These are phyloP conservation scores for Hypoxylon perforatum DNA, from an alignment of 495 filamentous ascomycete species.

Conservation along the genomic window DNA sequence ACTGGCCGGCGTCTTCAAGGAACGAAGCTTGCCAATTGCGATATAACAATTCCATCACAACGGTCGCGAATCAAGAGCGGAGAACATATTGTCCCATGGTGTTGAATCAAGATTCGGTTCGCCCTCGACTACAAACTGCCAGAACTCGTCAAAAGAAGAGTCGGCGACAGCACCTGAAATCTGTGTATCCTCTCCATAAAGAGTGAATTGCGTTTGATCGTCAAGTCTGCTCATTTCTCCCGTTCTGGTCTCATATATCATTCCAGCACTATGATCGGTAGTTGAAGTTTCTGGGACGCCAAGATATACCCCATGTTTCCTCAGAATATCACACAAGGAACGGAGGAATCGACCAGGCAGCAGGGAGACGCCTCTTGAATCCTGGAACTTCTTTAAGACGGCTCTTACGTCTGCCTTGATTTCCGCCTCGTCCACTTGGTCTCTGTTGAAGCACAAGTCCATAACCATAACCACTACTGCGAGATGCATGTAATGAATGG, in stretches of 20 bases:
- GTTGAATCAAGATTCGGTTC: constrained; percentile 36
- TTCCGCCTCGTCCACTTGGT: constrained; percentile 21
- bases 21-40: too few relatives aligned
- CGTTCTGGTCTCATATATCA: not conserved
- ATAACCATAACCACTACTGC: constrained; percentile 47
- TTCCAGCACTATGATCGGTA: not conserved
- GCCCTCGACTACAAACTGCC: constrained; percentile 27
- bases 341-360: constrained; percentile 26
- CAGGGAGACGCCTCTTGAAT: constrained; percentile 23
- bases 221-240: not conserved
- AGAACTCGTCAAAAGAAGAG: constrained; percentile 36
- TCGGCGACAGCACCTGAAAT: constrained; percentile 4
- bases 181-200: not conserved
- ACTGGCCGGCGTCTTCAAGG: too few relatives aligned
- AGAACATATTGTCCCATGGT: constrained; percentile 37
- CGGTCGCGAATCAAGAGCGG: constrained; percentile 32
- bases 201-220: not conserved
- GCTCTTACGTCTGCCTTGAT: constrained; percentile 37
- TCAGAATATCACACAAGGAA: constrained; percentile 35
- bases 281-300: constrained; percentile 11
- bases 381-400: constrained; percentile 36
- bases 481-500: constrained; percentile 42
- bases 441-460: constrained; percentile 43
- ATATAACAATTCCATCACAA: constrained; percentile 8
- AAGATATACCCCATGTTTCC: constrained; percentile 38